Evolutionary conservation across 2,329 filamentous ascomycete species (phyloP).

Genomic region (Ophiostoma angusticollis): DNA sequence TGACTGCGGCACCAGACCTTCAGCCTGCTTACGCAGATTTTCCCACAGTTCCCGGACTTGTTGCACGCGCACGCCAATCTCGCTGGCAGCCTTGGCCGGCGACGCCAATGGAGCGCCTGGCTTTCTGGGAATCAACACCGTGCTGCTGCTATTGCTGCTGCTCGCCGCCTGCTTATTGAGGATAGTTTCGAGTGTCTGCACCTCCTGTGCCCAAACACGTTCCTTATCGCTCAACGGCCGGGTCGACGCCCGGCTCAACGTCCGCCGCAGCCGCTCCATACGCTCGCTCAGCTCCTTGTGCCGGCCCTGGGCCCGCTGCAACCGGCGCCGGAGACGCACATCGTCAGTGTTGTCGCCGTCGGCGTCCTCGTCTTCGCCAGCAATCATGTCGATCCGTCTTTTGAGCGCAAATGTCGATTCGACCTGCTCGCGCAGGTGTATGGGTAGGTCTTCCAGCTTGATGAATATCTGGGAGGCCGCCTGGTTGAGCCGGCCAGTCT

Average conservation of each 20-base stretch:
- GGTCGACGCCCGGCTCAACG: constrained; percentile 32
- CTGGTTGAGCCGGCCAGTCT: constrained; percentile 54
- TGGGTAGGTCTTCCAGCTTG: constrained; percentile 53
- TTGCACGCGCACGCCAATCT: constrained; percentile 43
- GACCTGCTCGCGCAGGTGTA: constrained; percentile 56
- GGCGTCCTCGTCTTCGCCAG: constrained; percentile 35
- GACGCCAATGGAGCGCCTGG: constrained; percentile 17
- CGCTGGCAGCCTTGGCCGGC: constrained; percentile 24
- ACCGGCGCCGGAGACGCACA: constrained; percentile 44
- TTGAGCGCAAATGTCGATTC: constrained; percentile 52
- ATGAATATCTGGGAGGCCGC: constrained; percentile 64
- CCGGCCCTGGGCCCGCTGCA: constrained; percentile 39
- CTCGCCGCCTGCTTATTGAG: constrained; percentile 18
- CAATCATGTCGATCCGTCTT: constrained; percentile 52
- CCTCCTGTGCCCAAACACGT: constrained; percentile 34
- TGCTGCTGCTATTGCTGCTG: background rate
- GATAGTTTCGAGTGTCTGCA: constrained; percentile 26
- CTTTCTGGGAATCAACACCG: constrained; percentile 18
- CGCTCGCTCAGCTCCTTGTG: constrained; percentile 45
- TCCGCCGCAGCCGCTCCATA: constrained; percentile 45
- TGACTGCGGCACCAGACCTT: constrained; percentile 26
- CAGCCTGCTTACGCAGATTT: constrained; percentile 39
- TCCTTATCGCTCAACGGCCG: constrained; percentile 51
- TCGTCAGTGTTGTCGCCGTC: constrained; percentile 27
- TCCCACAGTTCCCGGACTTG: constrained; percentile 41